Evolutionary conservation across 2,329 filamentous ascomycete species (phyloP).

Genomic region (Colletotrichum coccodes): DNA sequence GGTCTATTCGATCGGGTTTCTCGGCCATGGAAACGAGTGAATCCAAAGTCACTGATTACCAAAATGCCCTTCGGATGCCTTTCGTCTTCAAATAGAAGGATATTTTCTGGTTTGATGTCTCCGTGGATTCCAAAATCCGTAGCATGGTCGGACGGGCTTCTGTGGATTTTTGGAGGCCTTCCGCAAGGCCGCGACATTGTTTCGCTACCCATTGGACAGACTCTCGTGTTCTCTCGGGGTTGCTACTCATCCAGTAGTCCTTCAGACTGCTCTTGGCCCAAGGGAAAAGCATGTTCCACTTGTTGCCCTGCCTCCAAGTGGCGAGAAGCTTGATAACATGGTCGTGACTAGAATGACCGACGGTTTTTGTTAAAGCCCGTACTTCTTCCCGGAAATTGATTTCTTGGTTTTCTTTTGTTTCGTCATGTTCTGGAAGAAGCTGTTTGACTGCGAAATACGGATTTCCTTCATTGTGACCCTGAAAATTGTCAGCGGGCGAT

Average conservation of each 20-base stretch:
- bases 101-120: slow-evolving; percentile 24
- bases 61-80: not conserved
- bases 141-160: not conserved
- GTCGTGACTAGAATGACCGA: not conserved
- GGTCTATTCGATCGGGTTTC: not conserved
- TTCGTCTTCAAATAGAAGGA: slow-evolving; percentile 12
- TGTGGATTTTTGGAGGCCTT: not conserved
- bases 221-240: not conserved
- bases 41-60: slow-evolving; percentile 6
- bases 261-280: slow-evolving; percentile 30
- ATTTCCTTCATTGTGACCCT: not conserved
- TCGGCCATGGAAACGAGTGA: not conserved
- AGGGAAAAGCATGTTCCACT: slow-evolving; percentile 32
- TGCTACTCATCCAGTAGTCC: slow-evolving; percentile 9
- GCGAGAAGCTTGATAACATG: slow-evolving; percentile 29
- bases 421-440: not conserved
- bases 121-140: slow-evolving; percentile 1
- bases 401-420: not conserved
- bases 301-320: slow-evolving; percentile 23
- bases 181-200: slow-evolving; percentile 29
- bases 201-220: slow-evolving; percentile 13
- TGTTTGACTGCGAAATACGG: not conserved
- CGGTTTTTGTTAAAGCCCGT: not conserved
- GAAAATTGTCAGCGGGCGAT: no score
- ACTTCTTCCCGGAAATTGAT: not conserved